Base-by-base conservation (phyloP, 495 filamentous ascomycete genomes). In the Staphylotrichum longicolle region DNA sequence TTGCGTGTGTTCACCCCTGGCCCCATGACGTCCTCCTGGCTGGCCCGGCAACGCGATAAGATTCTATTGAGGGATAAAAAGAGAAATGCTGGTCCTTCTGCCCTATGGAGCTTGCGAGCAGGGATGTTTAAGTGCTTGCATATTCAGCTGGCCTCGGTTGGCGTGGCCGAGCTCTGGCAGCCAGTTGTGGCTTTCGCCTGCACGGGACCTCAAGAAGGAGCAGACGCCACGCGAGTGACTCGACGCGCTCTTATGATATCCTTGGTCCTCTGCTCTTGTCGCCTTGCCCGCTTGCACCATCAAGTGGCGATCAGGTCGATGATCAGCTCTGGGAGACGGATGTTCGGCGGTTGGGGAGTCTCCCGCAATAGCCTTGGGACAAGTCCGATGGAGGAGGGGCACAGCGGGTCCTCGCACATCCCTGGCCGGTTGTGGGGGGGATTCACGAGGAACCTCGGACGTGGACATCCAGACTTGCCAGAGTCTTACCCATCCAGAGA, bases 111-210 rank as follows among this genome's bases (percentile, higher is more conserved):
- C 57, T 56, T 44, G 7, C n/a, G 48, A 41, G 50, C 67, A 64
- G 49, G 67, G 67, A 63, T 64, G 58, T 57, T 68, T 60, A 65
- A 69, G 67, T 66, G 67, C 58, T 66, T 69, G 67, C 67, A 69
- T 54, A 35, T 61, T 62, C 61, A 62, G 66, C 60, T 63, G n/a
- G 32, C 1, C 50, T 42, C 49, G 50, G n/a, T 41, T 8, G 10
- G 40, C 15, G 49, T 20, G 47, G 47, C 47, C 9, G n/a, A 33
- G n/a, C 15, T 6, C 45, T 53, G 46, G 61, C 54, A 34, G 54
- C 54, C 47, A 58, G 35, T 33, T 50, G 45, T 48, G 45, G 15
- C 6, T 20, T 20, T 20, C n/a, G 5, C 7, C 5, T 6, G 7
- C 15, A 30, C 46, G 46, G 20, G 20, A 48, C 7, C 15, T 33